phyloP scores from a whole-genome alignment of 1,139 yeast genomes.

The Yamadazyma triangularis region DNA sequence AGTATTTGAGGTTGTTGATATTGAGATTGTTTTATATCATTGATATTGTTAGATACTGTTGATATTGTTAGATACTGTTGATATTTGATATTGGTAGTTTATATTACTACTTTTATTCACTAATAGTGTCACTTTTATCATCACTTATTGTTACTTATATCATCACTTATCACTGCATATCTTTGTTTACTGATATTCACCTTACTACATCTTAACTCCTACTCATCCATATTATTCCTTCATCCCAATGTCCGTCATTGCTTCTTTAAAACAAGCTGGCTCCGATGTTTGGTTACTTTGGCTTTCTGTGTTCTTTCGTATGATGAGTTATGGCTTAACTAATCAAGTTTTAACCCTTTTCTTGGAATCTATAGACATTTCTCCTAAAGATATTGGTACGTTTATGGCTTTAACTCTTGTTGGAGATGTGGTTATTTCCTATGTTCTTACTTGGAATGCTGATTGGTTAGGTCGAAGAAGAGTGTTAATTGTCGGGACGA shows the following conservation, averaged over 20 bases:
- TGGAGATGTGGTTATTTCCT: conserved; percentile 77
- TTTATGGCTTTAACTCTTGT: conserved; percentile 80
- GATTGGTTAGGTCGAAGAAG: conserved; percentile 68
- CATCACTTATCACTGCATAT: too few species aligned
- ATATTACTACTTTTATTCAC: too few species aligned
- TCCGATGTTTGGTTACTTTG: conserved; percentile 64
- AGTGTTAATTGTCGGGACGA: conserved; percentile 61
- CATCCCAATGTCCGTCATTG: background rate
- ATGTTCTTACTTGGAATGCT: conserved; percentile 72
- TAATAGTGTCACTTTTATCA: too few species aligned
- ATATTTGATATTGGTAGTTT: too few species aligned
- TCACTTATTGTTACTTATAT: too few species aligned
- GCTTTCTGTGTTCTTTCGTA: conserved; percentile 65
- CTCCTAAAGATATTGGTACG: conserved; percentile 61
- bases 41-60: too few species aligned
- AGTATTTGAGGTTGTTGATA: too few species aligned
- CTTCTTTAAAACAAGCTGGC: conserved; percentile 2
- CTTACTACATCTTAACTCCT: too few species aligned
- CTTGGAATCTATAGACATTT: conserved; percentile 50
- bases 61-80: too few species aligned
- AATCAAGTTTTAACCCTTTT: conserved; percentile 77
- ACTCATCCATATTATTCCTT: too few species aligned
- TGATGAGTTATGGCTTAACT: conserved; percentile 77
- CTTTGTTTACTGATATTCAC: too few species aligned
- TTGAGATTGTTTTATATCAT: too few species aligned